Percentiles rank a stretch among this genome's conserved stretches.
phyloP scores from a whole-genome alignment of 2,329 filamentous ascomycete species.

The Dothideomycetes sp. region DNA sequence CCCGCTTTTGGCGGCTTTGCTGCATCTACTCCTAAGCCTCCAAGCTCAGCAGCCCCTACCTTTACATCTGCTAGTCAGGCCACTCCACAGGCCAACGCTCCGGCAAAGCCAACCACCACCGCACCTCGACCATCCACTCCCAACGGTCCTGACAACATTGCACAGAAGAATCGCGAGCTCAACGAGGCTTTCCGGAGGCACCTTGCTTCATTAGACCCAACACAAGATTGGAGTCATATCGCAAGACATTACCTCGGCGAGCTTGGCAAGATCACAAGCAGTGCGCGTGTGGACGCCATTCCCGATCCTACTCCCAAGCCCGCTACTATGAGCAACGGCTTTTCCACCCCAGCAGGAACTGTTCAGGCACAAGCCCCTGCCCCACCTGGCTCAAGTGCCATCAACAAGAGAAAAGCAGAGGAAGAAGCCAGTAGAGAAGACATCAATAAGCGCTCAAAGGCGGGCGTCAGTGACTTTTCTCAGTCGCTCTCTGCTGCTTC shows the following conservation, averaged over 20 bases:
- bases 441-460: conserved; percentile 6
- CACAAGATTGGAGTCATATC: conserved; percentile 1
- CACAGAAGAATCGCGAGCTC: background rate
- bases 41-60: too few species aligned
- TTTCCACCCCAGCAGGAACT: background rate
- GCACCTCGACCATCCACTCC: too few species aligned
- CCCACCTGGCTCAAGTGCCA: background rate
- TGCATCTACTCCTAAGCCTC: background rate
- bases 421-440: conserved; percentile 4
- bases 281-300: background rate
- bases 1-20: background rate
- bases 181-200: conserved; percentile 4
- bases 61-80: too few species aligned
- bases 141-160: background rate
- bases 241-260: conserved; percentile 3
- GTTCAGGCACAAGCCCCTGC: background rate
- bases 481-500: background rate
- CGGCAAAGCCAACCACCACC: too few species aligned
- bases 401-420: conserved; percentile 4
- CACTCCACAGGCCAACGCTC: background rate
- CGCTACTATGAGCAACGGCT: background rate
- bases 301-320: background rate
- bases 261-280: background rate
- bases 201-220: background rate
- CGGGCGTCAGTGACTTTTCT: background rate